Conservation (phyloP, 2,329 filamentous ascomycete genomes). For the Bertia moriformis region DNA sequence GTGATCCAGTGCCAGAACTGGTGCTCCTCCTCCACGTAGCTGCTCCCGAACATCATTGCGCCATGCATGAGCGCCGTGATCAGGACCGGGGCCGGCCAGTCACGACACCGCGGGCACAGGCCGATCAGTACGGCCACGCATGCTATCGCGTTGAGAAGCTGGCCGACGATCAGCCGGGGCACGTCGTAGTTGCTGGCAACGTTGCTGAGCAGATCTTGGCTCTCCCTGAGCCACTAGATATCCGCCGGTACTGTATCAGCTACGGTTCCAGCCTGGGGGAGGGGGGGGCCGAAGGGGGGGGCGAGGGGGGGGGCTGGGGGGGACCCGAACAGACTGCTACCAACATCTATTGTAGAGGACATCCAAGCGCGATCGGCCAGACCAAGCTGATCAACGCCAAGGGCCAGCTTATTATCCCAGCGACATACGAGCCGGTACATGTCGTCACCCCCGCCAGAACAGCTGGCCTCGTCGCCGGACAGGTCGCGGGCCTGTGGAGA, state of each 20-base stretch:
- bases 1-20: conserved; percentile 95
- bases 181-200: conserved; percentile 89
- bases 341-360: no score
- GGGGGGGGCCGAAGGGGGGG: conserved; percentile 4
- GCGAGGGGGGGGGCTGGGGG: conserved; percentile 3
- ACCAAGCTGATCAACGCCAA: no score
- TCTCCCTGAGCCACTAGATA: conserved; percentile 47
- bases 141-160: conserved; percentile 17
- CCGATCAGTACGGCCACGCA: neutral
- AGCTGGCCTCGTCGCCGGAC: conserved; percentile 9
- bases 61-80: conserved; percentile 48
- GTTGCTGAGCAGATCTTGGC: conserved; percentile 70
- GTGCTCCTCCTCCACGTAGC: conserved; percentile 95
- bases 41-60: conserved; percentile 92
- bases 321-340: no score
- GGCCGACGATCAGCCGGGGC: conserved; percentile 35
- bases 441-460: conserved; percentile 24
- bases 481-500: conserved; percentile 24
- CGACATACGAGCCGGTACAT: neutral
- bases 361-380: no score
- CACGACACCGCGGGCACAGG: conserved; percentile 11
- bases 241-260: conserved; percentile 12
- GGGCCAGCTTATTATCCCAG: neutral
- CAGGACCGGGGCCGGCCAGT: conserved; percentile 18
- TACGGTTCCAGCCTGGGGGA: no score